Evolutionary conservation across 192 early-diverging fungal genomes (phyloP).

Genomic region (Gaertneriomyces sp.): DNA sequence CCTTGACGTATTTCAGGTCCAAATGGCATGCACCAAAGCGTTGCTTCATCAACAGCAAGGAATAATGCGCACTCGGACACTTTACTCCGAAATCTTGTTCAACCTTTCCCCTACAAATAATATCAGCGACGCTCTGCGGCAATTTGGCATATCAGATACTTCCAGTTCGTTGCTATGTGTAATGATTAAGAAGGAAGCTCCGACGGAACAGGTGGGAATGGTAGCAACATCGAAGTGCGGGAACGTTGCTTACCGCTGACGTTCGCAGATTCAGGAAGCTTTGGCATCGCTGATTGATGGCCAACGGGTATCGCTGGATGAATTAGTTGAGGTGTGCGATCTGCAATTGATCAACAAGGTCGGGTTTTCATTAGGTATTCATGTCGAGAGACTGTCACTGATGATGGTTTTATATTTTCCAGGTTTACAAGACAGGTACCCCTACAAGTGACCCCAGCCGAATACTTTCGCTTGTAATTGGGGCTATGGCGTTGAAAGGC

Average conservation of each 20-base stretch:
- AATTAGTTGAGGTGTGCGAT: constrained; percentile 8
- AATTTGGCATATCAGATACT: constrained; percentile 34
- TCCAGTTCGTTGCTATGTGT: constrained; percentile 19
- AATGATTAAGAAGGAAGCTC: constrained; percentile 14
- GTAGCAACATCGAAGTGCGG: not conserved
- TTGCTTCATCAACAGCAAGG: constrained; percentile 25
- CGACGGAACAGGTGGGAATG: constrained; percentile 13
- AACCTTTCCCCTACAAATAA: constrained; percentile 38
- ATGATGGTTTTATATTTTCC: not conserved
- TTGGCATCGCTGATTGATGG: constrained; percentile 13
- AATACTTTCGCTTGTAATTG: constrained; percentile 21
- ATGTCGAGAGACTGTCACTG: not conserved
- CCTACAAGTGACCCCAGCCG: not conserved
- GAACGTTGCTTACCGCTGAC: not conserved
- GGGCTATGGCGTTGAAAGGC: constrained; percentile 37
- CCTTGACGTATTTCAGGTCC: constrained; percentile 36
- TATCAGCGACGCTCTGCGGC: constrained; percentile 34
- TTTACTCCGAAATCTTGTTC: constrained; percentile 43
- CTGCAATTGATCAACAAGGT: constrained; percentile 19
- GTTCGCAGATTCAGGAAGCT: not conserved
- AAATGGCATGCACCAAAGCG: constrained; percentile 31
- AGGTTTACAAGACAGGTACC: constrained; percentile 24
- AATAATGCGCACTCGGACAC: constrained; percentile 35
- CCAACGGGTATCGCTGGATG: not conserved
- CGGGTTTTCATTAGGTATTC: not conserved